Percentiles rank a stretch among this genome's conserved stretches.
These are phyloP conservation scores for Rosa rugosa DNA, from an alignment of 306 rosid species.

Conservation along the genomic window DNA sequence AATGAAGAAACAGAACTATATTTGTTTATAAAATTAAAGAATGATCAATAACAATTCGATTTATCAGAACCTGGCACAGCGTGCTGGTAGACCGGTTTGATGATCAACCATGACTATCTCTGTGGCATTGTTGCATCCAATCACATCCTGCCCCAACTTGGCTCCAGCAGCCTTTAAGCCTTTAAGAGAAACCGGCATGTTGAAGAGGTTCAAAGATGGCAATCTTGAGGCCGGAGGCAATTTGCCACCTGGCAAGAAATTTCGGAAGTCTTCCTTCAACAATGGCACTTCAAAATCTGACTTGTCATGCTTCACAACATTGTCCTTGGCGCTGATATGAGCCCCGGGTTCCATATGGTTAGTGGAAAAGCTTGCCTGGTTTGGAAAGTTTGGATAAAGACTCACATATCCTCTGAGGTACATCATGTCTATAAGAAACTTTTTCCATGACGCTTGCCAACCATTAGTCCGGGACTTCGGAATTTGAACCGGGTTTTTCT, in stretches of 20 bases:
- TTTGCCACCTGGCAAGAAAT: constrained; percentile 59
- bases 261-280: constrained; percentile 62
- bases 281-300: constrained; percentile 88
- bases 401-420: constrained; percentile 91
- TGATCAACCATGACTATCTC: constrained; percentile 80
- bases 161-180: constrained; percentile 94
- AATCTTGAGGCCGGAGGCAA: constrained; percentile 77
- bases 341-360: constrained; percentile 99
- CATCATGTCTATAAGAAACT: constrained; percentile 98
- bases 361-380: constrained; percentile 89
- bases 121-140: constrained; percentile 61
- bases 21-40: constrained; percentile 28
- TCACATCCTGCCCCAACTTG: constrained; percentile 86
- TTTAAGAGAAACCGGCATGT: constrained; percentile 73
- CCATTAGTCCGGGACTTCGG: constrained; percentile 94
- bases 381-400: constrained; percentile 90
- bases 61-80: constrained; percentile 70
- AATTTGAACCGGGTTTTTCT: constrained; percentile 84
- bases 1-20: constrained; percentile 4
- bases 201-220: constrained; percentile 87
- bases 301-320: constrained; percentile 74
- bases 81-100: constrained; percentile 66
- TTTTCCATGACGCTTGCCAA: constrained; percentile 99
- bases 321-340: constrained; percentile 87
- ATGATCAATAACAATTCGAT: constrained; percentile 26